Percentiles rank a stretch among this genome's conserved stretches.
phyloP scores from a whole-genome alignment of 441 rosid species.

The Manihot esculenta region DNA sequence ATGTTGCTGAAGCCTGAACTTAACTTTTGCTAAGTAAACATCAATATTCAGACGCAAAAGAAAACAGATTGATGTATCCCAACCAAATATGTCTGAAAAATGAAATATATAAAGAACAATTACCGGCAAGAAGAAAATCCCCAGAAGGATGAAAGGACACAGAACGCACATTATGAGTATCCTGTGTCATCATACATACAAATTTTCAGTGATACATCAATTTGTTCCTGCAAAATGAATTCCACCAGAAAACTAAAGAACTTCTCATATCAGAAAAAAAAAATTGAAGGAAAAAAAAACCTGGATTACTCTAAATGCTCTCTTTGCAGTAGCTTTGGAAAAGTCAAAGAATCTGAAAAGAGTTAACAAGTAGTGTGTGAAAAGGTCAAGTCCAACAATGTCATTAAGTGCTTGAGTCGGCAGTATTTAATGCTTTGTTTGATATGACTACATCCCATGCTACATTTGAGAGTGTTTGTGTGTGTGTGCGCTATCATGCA shows the following conservation, averaged over 20 bases:
- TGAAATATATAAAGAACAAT: slow-evolving; percentile 13
- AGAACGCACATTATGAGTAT: slow-evolving; percentile 83
- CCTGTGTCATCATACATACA: slow-evolving; percentile 46
- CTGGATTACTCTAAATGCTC: slow-evolving; percentile 85
- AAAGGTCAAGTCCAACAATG: slow-evolving; percentile 6
- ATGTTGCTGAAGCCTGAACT: not conserved
- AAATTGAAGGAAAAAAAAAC: slow-evolving; percentile 29
- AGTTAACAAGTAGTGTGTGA: slow-evolving; percentile 9
- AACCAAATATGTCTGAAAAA: not conserved
- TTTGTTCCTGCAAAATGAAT: slow-evolving; percentile 16
- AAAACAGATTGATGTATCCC: not conserved
- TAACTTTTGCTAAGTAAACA: not conserved
- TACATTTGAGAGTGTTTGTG: no score
- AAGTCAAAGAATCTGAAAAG: slow-evolving; percentile 72
- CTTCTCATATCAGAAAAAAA: slow-evolving; percentile 16
- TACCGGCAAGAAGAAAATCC: slow-evolving; percentile 80
- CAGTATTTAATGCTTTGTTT: not conserved
- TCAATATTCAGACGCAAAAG: not conserved
- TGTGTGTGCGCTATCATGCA: not conserved
- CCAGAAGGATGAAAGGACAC: slow-evolving; percentile 81
- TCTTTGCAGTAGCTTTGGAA: slow-evolving; percentile 81
- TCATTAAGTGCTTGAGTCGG: not conserved
- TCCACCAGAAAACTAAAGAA: slow-evolving; percentile 17
- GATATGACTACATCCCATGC: no score
- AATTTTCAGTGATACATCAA: slow-evolving; percentile 19